Evolutionary conservation across 768 basidiomycete genomes (phyloP).

Genomic region (Lactifluus rugatus): DNA sequence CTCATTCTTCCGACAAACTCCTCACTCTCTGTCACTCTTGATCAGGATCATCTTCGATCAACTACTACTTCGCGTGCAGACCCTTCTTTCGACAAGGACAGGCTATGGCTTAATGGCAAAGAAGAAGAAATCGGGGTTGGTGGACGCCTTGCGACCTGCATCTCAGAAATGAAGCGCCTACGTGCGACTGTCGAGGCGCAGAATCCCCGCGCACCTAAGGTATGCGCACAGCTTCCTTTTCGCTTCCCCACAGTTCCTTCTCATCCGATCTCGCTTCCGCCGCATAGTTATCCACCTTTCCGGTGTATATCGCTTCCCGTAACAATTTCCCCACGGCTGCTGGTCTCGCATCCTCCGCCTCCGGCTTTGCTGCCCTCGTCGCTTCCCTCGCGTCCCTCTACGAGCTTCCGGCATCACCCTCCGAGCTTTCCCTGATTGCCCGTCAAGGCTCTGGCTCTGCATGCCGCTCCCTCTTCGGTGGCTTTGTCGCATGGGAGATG

Average conservation of each 20-base stretch:
- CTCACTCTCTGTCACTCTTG: constrained; percentile 94
- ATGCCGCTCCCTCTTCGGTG: constrained; percentile 94
- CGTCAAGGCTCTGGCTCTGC: constrained; percentile 98
- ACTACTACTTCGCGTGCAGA: constrained; percentile 90
- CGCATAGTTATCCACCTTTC: constrained; percentile 52
- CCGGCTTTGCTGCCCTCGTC: constrained; percentile 92
- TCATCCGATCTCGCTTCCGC: constrained; percentile 11
- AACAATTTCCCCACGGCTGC: constrained; percentile 99
- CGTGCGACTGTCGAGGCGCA: constrained; percentile 68
- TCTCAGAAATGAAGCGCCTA: constrained; percentile 73
- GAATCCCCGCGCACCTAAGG: constrained; percentile 56
- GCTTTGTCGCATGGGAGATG: constrained; percentile 93
- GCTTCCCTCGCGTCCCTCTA: constrained; percentile 85
- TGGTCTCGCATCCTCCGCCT: constrained; percentile 93
- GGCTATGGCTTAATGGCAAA: constrained; percentile 90
- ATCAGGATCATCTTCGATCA: constrained; percentile 89
- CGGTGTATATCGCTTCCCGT: constrained; percentile 83
- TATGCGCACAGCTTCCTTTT: constrained; percentile 25
- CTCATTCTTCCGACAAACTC: constrained; percentile 97
- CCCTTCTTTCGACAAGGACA: constrained; percentile 59
- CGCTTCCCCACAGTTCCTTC: background rate
- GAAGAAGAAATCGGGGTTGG: constrained; percentile 82
- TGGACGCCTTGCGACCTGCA: constrained; percentile 76
- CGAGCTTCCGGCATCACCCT: constrained; percentile 63
- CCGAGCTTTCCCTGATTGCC: constrained; percentile 83